A percentile compares a stretch with the other conserved stretches of the same genome.
Evolutionary conservation across 352 stramenopile species (phyloP).

Genomic region (Phytophthora chlamydospora): DNA sequence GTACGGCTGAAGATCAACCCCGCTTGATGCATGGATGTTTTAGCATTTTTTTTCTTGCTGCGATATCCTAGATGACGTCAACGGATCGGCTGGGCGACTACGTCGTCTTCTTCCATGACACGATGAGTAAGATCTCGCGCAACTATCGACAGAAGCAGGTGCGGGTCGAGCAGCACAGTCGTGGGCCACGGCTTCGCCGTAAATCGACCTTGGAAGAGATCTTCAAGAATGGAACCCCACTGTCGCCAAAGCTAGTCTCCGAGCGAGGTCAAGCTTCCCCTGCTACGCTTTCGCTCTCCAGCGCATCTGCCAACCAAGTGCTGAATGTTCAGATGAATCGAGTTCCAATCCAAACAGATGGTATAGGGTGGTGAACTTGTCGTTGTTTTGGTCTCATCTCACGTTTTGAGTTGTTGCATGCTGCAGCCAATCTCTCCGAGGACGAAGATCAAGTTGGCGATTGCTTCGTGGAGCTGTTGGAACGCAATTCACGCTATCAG

Average conservation of each 20-base stretch:
- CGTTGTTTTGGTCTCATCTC: not conserved
- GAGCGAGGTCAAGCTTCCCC: slow-evolving; percentile 17
- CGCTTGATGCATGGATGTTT: not conserved
- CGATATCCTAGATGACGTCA: slow-evolving; percentile 60
- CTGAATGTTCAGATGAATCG: slow-evolving; percentile 46
- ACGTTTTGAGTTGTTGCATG: not conserved
- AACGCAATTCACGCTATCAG: slow-evolving; percentile 54
- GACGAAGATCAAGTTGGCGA: slow-evolving; percentile 42
- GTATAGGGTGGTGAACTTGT: slow-evolving; percentile 12
- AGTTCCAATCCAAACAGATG: slow-evolving; percentile 28
- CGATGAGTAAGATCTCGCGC: slow-evolving; percentile 56
- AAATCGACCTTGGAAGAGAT: slow-evolving; percentile 48
- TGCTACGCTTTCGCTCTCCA: slow-evolving; percentile 16
- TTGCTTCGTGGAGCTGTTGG: slow-evolving; percentile 66
- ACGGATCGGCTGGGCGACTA: slow-evolving; percentile 75
- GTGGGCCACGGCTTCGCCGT: slow-evolving; percentile 16
- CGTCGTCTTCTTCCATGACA: slow-evolving; percentile 78
- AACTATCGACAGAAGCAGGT: slow-evolving; percentile 55
- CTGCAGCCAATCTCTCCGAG: slow-evolving; percentile 21
- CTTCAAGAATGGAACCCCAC: slow-evolving; percentile 10
- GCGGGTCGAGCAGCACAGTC: slow-evolving; percentile 28
- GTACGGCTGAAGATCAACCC: slow-evolving; percentile 32
- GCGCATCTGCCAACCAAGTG: slow-evolving; percentile 22
- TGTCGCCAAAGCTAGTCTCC: slow-evolving; percentile 13
- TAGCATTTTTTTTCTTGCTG: slow-evolving; percentile 9